Conservation (phyloP, 2,329 filamentous ascomycete genomes). For the Fusarium musae region DNA sequence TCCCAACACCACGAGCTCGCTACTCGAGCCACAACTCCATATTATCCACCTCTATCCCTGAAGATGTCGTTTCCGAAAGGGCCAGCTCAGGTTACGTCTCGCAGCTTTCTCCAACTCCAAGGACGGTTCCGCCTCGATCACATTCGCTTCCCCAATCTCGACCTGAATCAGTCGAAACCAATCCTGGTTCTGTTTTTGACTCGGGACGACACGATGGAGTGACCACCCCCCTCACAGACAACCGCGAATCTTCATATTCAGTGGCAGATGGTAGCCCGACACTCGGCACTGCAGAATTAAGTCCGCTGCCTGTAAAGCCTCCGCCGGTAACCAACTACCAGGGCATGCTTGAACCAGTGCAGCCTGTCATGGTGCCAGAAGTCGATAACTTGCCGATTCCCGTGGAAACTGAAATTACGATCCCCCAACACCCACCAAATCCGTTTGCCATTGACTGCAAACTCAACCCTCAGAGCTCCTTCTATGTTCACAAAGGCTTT, state of each 20-base stretch:
- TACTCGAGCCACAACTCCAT: conserved; percentile 40
- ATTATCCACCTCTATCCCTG: conserved; percentile 43
- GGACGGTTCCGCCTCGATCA: conserved; percentile 28
- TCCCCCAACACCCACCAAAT: conserved; percentile 30
- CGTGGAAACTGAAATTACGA: conserved; percentile 32
- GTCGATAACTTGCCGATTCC: conserved; percentile 43
- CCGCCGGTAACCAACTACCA: conserved; percentile 32
- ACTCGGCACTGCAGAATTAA: conserved; percentile 38
- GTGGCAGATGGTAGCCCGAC: conserved; percentile 41
- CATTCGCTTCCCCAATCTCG: conserved; percentile 36
- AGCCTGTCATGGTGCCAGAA: conserved; percentile 19
- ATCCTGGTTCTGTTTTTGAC: conserved; percentile 42
- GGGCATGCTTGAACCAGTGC: conserved; percentile 15
- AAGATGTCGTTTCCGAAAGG: conserved; percentile 40
- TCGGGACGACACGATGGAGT: conserved; percentile 31
- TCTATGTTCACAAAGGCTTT: conserved; percentile 64
- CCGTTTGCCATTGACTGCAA: conserved; percentile 50
- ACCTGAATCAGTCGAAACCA: conserved; percentile 43
- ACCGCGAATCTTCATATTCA: conserved; percentile 35
- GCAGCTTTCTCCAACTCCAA: conserved; percentile 29
- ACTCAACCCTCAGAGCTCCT: conserved; percentile 60
- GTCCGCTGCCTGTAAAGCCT: conserved; percentile 28
- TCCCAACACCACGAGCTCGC: conserved; percentile 37
- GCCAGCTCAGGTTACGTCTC: conserved; percentile 26
- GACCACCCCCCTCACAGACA: conserved; percentile 37